These are phyloP conservation scores for Russula sp. DNA, from an alignment of 768 basidiomycete genomes.

Conservation along the genomic window DNA sequence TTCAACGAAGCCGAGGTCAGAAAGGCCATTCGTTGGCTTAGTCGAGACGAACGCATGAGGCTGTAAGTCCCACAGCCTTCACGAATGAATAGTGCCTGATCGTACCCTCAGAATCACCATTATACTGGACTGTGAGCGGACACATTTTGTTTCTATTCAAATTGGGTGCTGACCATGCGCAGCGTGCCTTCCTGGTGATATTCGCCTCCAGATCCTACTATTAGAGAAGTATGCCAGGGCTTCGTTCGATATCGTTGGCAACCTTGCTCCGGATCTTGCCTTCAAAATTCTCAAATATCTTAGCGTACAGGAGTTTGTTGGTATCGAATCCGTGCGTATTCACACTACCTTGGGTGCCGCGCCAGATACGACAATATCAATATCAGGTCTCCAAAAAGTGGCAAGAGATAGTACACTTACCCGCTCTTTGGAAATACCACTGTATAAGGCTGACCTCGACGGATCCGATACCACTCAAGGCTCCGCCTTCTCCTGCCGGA, in stretches of 20 bases:
- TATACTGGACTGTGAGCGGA: slow-evolving; percentile 49
- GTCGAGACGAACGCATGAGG: slow-evolving; percentile 62
- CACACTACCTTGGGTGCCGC: not conserved
- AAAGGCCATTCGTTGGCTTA: slow-evolving; percentile 52
- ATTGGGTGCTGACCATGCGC: slow-evolving; percentile 8
- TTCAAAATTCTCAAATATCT: slow-evolving; percentile 55
- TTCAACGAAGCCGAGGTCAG: slow-evolving; percentile 69
- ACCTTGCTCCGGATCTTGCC: slow-evolving; percentile 57
- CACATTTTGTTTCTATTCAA: slow-evolving; percentile 1
- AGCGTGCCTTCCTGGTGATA: slow-evolving; percentile 82
- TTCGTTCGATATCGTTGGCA: slow-evolving; percentile 75
- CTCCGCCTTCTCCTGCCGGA: slow-evolving; percentile 57
- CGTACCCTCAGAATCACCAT: slow-evolving; percentile 41
- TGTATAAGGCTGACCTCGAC: slow-evolving; percentile 64
- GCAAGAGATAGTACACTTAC: slow-evolving; percentile 45
- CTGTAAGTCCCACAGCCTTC: slow-evolving; percentile 43
- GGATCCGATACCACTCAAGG: slow-evolving; percentile 59
- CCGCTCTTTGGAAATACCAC: slow-evolving; percentile 70
- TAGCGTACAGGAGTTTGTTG: slow-evolving; percentile 54
- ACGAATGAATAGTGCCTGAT: slow-evolving; percentile 9
- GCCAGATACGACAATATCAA: not conserved
- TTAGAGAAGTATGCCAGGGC: slow-evolving; percentile 79
- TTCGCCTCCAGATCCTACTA: slow-evolving; percentile 73
- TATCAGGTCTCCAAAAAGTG: slow-evolving; percentile 39
- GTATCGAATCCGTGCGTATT: slow-evolving; percentile 43